Base-by-base conservation (phyloP, 2,329 filamentous ascomycete species). In the Fusarium euwallaceae region DNA sequence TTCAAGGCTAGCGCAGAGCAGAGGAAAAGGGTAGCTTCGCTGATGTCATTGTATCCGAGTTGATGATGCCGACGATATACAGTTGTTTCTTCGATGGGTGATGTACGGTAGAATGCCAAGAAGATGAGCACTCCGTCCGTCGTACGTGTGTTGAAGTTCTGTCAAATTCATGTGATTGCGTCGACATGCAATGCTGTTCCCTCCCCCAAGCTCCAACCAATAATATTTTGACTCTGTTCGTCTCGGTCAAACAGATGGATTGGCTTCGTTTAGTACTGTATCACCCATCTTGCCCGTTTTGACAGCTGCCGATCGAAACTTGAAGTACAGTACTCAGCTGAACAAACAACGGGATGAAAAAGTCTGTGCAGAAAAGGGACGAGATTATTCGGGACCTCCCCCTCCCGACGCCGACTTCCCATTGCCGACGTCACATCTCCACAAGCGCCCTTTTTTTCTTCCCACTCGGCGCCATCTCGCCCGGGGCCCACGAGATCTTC, bases 391-490 rank as follows among this genome's bases (percentile, higher is more conserved):
- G 61, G 72, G 61, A 55, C 64, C 64, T 61, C 17, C 43, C 27
- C 41, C 65, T 60, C 62, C 72, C 69, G 72, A 62, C 61, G 61
- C 72, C 68, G 69, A 55, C 48, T 53, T 45, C 51, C 22, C 48
- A 12, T 32, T 53, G 27, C 69, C 72, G 58, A 73, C 72, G 72
- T 74, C 72, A 73, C 72, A 32, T 72, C 71, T 66, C 72, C 72
- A 61, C 59, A 48, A 22, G 43, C 61, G 41, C 43, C 34, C 36
- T 63, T 51, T 53, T 48, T 27, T 48, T 8, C 20, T 29, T 48
- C 9, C 20, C n/a, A 24, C 60, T 61, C 59, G 29, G 59, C 41
- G 27, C 14, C 29, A 22, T 22, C 22, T 22, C 22, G 22, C 22
- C 22, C 3, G 22, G 8, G 60, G 16, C 60, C 60, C 60, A 70